Conservation (phyloP, 2,329 filamentous ascomycete species). For the Epichloe amarillans region DNA sequence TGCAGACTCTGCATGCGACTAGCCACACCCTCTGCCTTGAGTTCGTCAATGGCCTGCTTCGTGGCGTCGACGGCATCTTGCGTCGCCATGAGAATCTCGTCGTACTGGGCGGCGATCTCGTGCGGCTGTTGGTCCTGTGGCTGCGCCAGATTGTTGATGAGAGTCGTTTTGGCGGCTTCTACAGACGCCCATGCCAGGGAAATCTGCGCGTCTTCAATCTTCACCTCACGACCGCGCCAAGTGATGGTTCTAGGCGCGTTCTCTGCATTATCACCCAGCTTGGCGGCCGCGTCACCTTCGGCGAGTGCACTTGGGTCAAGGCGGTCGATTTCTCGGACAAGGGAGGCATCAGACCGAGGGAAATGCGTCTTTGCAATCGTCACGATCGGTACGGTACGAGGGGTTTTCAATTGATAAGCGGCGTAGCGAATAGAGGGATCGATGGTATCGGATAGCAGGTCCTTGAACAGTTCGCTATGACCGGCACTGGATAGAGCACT, state of each 20-base stretch:
- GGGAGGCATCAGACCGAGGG: slow-evolving; percentile 44
- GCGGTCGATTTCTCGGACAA: slow-evolving; percentile 56
- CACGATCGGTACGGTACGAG: slow-evolving; percentile 69
- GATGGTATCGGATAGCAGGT: slow-evolving; percentile 71
- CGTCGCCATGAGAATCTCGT: slow-evolving; percentile 76
- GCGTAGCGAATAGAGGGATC: slow-evolving; percentile 92
- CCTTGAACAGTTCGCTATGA: slow-evolving; percentile 65
- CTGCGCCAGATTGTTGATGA: slow-evolving; percentile 35
- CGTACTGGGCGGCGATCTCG: slow-evolving; percentile 76
- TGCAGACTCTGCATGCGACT: slow-evolving; percentile 82
- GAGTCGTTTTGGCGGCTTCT: slow-evolving; percentile 34
- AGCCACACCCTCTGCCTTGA: slow-evolving; percentile 69
- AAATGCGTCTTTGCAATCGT: slow-evolving; percentile 71
- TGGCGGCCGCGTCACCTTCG: slow-evolving; percentile 34
- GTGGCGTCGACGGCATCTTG: slow-evolving; percentile 92
- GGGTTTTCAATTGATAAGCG: slow-evolving; percentile 80
- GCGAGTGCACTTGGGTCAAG: slow-evolving; percentile 56
- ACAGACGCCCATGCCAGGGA: slow-evolving; percentile 69
- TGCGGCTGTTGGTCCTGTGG: slow-evolving; percentile 33
- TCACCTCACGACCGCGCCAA: slow-evolving; percentile 77
- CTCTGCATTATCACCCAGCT: slow-evolving; percentile 35
- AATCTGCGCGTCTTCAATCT: slow-evolving; percentile 86
- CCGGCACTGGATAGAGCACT: slow-evolving; percentile 50
- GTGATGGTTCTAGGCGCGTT: slow-evolving; percentile 60
- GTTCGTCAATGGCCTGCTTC: slow-evolving; percentile 83